Base-by-base conservation (phyloP, 2,329 filamentous ascomycete species). In the Penicillium sp. region DNA sequence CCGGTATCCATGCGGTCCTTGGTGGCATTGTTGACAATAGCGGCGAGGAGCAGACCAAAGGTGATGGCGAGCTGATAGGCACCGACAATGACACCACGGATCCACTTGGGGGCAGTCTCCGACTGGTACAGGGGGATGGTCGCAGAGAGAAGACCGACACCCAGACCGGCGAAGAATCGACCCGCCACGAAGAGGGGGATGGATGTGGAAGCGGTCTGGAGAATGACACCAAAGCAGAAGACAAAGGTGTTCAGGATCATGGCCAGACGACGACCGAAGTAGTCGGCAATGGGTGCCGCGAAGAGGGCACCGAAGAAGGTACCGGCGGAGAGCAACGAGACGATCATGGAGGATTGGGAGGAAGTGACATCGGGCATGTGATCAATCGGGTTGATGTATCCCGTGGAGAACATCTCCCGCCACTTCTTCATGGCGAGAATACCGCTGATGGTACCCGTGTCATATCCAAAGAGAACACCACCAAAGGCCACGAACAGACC, bases 1-100 rank as follows among this genome's bases (percentile, higher is more conserved):
- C 79, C 78, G 8, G 79, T 81, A 66, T 85, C 80, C 29, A 63
- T 64, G 53, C 78, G 76, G 55, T 81, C 63, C 68, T 88, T 71
- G 51, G 83, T 86, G 41, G 72, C 80, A 66, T 91, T 89, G 70
- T 84, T 81, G 61, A 93, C 81, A 56, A 82, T 81, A 4, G 85
- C 78, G 28, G 86, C 86, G 44, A 90, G 71, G 58, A 90, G 73
- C 54, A 91, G 73, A 67, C 87, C 88, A 51, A 90, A 76, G 44
- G 86, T 90, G 65, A 90, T 86, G 65, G 82, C 87, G 73, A 89
- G 86, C 66, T 90, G 86, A 72, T 90, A 90, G 7, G 84, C 84
- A 7, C 84, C 80, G 18, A 90, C 86, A 45, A 90, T 79, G 46
- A 85, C 82, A 62, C 86, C 86, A 60, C 86, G 81, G 57, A 91